These are phyloP conservation scores for Volvox carteri DNA, from an alignment of 163 green algal genomes.

Conservation along the genomic window DNA sequence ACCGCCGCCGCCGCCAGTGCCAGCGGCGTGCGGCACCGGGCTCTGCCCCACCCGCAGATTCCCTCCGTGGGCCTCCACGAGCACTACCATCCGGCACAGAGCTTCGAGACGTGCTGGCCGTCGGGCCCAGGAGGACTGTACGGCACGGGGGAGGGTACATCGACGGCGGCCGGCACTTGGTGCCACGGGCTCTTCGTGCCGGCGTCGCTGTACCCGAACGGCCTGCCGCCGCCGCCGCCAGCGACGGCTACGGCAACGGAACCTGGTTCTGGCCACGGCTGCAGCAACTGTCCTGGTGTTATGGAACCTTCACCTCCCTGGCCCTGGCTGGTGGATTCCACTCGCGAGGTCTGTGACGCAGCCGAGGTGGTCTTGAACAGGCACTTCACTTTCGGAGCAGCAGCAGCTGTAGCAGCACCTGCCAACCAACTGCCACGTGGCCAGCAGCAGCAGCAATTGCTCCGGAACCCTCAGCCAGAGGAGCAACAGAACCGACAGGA, in stretches of 20 bases:
- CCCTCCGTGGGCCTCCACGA: background rate
- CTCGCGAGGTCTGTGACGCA: background rate
- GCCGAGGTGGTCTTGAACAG: background rate
- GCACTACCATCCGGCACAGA: background rate
- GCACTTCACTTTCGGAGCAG: background rate
- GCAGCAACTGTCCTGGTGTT: background rate
- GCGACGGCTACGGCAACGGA: background rate
- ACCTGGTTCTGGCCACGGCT: background rate
- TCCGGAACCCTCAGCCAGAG: background rate
- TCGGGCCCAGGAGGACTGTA: background rate
- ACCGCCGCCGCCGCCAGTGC: background rate
- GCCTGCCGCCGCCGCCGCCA: background rate
- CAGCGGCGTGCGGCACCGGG: background rate
- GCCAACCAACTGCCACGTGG: background rate
- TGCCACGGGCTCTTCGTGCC: conserved; percentile 43
- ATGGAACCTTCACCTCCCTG: background rate
- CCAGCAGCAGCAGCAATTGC: background rate
- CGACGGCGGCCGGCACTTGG: conserved; percentile 13
- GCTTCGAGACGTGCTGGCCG: background rate
- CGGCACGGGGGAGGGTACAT: background rate
- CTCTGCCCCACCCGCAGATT: background rate
- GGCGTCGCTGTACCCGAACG: conserved; percentile 29
- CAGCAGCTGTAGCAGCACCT: background rate
- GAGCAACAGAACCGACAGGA: background rate
- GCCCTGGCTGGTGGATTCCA: conserved; percentile 33